Evolutionary conservation across 192 early-diverging fungal species (phyloP), one percentile per base, ranked within the genome.

Genomic region (Backusella liffmaniae): DNA sequence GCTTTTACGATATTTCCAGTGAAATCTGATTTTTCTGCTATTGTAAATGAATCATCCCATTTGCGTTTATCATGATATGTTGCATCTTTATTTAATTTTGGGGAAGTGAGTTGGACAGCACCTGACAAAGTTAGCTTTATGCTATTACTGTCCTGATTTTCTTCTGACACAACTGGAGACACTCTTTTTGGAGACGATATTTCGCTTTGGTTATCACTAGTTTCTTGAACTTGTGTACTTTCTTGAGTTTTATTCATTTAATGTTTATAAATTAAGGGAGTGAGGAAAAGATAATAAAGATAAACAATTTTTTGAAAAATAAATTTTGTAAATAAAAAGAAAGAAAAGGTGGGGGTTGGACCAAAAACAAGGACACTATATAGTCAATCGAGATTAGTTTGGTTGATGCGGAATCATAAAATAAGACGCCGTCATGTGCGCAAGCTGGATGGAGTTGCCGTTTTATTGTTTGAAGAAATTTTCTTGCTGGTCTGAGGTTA

Each of bases 401-500:
- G 35, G 34, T 9, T 68, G 18, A 68, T 36, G 67, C 67, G 67
- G 67, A 36, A 68, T 36, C 67, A 10, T 18, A 36, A 21, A 36
- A 36, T 36, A 67, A 68, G 35, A 68, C 32, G 35, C 67, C 67
- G 67, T 68, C 67, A 68, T 68, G 67, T 68, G 67, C 35, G 34
- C 32, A 36, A 18, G 32, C 21, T 35, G 8, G 16, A 68, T 68
- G n/a, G 18, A 68, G 8, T 0, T 34, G 35, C 34, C 67, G n/a
- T 68, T 34, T 66, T 36, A 32, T 36, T 68, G 67, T 36, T 36
- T 36, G 32, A n/a, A 67, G 35, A 67, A 35, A 32, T 35, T 35
- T 67, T 67, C 35, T 66, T 68, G 67, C 67, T 68, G 67, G 67
- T 68, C 67, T 68, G 67, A 68, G 67, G 67, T 68, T 68, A 68